Conservation (phyloP, 2,329 filamentous ascomycete species). For the Claviceps citrina region DNA sequence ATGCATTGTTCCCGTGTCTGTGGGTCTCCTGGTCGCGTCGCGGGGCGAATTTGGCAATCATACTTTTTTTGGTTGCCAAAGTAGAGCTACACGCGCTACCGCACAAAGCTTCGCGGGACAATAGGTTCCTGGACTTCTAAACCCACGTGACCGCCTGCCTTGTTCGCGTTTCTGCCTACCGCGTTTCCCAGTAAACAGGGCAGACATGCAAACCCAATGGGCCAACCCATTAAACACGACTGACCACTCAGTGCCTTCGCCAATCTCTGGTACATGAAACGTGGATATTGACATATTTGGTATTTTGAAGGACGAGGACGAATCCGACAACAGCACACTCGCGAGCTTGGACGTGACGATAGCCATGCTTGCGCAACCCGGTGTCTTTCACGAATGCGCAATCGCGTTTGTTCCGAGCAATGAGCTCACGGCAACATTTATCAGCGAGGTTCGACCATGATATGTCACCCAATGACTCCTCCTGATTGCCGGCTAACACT, state of each 20-base stretch:
- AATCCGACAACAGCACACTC: neutral
- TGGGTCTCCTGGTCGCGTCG: neutral
- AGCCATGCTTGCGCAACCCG: constrained; percentile 16
- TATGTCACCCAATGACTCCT: too few relatives aligned
- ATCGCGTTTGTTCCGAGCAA: constrained; percentile 32
- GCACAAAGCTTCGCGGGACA: neutral
- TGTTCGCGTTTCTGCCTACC: constrained; percentile 19
- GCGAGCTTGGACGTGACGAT: neutral
- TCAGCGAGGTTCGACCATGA: constrained; percentile 22
- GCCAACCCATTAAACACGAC: neutral
- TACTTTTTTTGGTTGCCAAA: too few relatives aligned
- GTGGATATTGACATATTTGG: neutral
- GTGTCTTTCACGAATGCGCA: constrained; percentile 27
- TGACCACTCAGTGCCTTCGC: neutral
- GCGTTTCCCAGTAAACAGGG: neutral
- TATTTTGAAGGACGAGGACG: neutral
- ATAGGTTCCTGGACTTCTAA: neutral
- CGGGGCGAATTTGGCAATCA: neutral
- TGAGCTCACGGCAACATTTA: constrained; percentile 23
- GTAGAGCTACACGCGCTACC: neutral
- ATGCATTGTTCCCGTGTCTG: too few relatives aligned
- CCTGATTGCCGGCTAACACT: constrained; percentile 1
- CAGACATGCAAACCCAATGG: too few relatives aligned
- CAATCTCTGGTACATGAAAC: neutral
- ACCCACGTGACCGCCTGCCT: constrained; percentile 22